Conservation (phyloP, 257 asterid genomes). For the Fraxinus quadrangulata region DNA sequence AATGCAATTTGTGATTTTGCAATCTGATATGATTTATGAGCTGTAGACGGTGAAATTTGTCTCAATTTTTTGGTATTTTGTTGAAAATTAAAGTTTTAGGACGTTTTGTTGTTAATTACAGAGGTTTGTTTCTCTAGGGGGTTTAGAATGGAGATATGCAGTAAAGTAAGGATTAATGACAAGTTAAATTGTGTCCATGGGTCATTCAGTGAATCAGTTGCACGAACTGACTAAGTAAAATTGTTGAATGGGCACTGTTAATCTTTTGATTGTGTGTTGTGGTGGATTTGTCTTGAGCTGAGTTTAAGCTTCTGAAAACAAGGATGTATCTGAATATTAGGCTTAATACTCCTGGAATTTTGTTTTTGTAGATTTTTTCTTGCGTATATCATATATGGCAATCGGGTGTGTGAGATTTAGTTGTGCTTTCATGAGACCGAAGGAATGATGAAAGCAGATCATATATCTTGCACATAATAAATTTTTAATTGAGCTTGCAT, state of each 20-base stretch:
- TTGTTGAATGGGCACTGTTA: background rate
- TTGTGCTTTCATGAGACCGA: background rate
- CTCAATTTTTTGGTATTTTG: background rate
- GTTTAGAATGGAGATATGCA: background rate
- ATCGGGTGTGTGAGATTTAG: background rate
- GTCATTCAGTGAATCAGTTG: background rate
- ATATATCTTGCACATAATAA: background rate
- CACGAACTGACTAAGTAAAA: background rate
- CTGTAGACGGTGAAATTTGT: conserved; percentile 17
- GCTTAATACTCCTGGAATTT: background rate
- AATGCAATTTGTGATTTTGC: conserved; percentile 21
- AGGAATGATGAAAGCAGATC: background rate
- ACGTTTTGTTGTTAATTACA: background rate
- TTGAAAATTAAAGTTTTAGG: background rate
- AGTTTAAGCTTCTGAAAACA: background rate
- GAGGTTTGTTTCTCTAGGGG: background rate
- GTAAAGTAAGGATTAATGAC: background rate
- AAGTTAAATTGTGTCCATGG: background rate
- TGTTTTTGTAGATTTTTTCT: background rate
- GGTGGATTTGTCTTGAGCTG: background rate
- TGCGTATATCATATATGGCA: background rate
- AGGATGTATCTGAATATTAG: background rate
- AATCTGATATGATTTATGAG: conserved; percentile 30
- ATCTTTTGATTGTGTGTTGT: background rate
- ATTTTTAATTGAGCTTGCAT: background rate